Evolutionary conservation across 257 asterid species (phyloP), one percentile per base, ranked within the genome.

Genomic region (Avicennia marina): DNA sequence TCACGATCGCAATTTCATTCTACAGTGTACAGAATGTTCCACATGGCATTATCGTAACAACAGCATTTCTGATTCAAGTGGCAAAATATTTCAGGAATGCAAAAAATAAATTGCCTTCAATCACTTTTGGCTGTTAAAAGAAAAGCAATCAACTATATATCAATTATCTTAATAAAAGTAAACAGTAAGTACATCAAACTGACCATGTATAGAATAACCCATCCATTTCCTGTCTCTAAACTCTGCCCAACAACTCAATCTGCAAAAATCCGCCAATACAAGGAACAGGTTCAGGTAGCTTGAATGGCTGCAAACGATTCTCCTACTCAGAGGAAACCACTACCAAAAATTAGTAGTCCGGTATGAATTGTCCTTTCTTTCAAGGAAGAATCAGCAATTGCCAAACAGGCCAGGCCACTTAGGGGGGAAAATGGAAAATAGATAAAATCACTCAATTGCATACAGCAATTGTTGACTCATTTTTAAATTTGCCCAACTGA

Each of bases 281-380:
- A 56, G 86, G 83, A 48, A 78, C 86, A 1, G 86, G 95, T 64
- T 84, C 80, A n/a, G 88, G 85, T 65, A 90, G 79, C 80, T 82
- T 70, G 78, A 85, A 90, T 22, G 76, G 64, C 81, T 87, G 96
- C 94, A 85, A 64, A 22, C 70, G 20, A 43, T 84, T 81, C 56
- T 81, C 90, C 98, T 91, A 85, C 60, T 63, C 67, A 49, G 47
- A 47, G 22, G 50, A 33, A 51, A 21, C 24, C 34, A 58, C 26
- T 13, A 55, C 26, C 10, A 21, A 62, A 43, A 58, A 45, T 31
- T 19, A 38, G 64, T 13, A 17, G 18, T 51, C 63, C 22, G n/a
- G 31, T 38, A 21, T 2, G n/a, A 9, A 2, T 29, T 39, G 2
- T 49, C 13, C 58, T 15, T 17, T 36, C n/a, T n/a, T n/a, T n/a